Evolutionary conservation across 2,329 filamentous ascomycete species (phyloP), one percentile per base, ranked within the genome.

Genomic region (Chrysoporthe austroafricana): DNA sequence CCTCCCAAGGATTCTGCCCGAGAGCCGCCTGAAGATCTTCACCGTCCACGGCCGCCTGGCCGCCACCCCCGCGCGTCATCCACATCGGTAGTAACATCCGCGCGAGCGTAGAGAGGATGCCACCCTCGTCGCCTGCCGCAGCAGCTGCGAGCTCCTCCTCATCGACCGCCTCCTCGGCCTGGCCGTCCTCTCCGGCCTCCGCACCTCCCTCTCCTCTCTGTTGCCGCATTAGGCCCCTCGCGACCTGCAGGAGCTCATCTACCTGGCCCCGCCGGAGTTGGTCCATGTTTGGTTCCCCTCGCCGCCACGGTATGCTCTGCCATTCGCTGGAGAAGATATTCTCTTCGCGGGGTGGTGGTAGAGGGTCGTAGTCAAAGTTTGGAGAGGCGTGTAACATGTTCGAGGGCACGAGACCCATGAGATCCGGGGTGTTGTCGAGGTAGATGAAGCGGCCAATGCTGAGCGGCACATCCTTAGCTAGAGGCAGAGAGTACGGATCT

Each of bases 311-410:
- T 50, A 80, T 73, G 63, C 72, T 74, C 67, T 83, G 81, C 39
- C 77, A 77, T 11, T 78, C 73, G 68, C 79, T 76, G 0, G 81
- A 82, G 70, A 87, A 86, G 11, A 84, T 76, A 70, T 88, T 88
- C 9, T 84, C 79, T 18, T 80, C 78, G 48, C 86, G 79, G 0
- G 84, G 78, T 1, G 94, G 94, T 26, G 94, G 93, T 16, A 97
- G 80, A 1, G 93, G 93, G 75, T 97, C 94, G 32, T 93, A 96
- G 21, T 92, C 88, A 70, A 91, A 88, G 73, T 88, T 94, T 2
- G 90, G 89, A 59, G 88, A 83, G 44, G 84, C 81, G 21, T 85
- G 83, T 13, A 93, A 88, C 73, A 93, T 85, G 9, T 81, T 79
- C 1, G 84, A 83, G 0, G 94, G 92, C 7, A 96, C 84, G 50